Evolutionary conservation across 2,329 filamentous ascomycete species (phyloP).

Genomic region (Curvularia sp.): DNA sequence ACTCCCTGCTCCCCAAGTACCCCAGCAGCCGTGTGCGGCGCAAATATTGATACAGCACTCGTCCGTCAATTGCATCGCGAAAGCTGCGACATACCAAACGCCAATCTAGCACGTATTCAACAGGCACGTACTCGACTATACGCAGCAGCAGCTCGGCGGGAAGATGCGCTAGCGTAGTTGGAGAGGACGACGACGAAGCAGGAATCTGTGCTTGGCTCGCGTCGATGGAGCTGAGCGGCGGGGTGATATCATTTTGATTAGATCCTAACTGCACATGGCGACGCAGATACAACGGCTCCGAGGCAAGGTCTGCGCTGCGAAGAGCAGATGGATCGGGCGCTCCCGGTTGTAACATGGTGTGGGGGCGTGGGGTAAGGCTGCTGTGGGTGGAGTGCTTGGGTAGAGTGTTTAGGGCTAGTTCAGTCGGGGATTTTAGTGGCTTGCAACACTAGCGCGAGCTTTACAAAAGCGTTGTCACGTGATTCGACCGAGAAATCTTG

Average conservation of each 20-base stretch:
- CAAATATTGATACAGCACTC: conserved; percentile 33
- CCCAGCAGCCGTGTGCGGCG: conserved; percentile 33
- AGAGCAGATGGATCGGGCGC: neutral
- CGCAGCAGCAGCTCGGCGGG: conserved; percentile 42
- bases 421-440: no score
- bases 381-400: neutral
- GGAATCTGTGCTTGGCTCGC: conserved; percentile 30
- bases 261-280: conserved; percentile 37
- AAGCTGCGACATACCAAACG: conserved; percentile 41
- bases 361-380: conserved; percentile 3
- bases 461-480: no score
- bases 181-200: neutral
- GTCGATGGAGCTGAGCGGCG: conserved; percentile 41
- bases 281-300: conserved; percentile 32
- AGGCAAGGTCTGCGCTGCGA: neutral
- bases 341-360: conserved; percentile 14
- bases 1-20: conserved; percentile 22
- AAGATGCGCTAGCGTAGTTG: conserved; percentile 25
- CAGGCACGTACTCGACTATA: conserved; percentile 38
- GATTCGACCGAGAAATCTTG: no score
- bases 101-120: conserved; percentile 38
- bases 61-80: conserved; percentile 42
- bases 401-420: neutral
- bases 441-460: no score
- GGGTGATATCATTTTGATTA: conserved; percentile 34